These are phyloP conservation scores for Colletotrichum aenigma DNA, from an alignment of 2,329 filamentous ascomycete species.

Conservation along the genomic window DNA sequence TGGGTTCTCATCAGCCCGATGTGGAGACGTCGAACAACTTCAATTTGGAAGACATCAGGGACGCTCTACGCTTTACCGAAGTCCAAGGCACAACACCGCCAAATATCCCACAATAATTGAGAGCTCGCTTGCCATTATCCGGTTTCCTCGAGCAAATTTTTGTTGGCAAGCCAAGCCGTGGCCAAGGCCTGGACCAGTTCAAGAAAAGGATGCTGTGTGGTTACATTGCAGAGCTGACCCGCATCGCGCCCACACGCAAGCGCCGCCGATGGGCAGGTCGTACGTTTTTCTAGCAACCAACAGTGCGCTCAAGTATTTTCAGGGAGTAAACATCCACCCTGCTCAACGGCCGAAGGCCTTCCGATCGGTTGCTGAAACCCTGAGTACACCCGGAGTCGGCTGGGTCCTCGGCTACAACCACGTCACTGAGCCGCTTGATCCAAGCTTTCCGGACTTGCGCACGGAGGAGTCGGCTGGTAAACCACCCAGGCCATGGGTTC, in stretches of 20 bases:
- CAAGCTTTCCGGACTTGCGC: constrained; percentile 8
- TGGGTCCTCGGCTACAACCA: not conserved
- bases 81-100: not conserved
- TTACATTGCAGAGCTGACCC: constrained; percentile 15
- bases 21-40: constrained; percentile 9
- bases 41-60: not conserved
- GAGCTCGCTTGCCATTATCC: not conserved
- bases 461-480: not conserved
- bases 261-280: not conserved
- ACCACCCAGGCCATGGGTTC: not conserved
- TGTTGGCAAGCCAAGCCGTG: not conserved
- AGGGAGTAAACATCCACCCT: not conserved
- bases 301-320: not conserved
- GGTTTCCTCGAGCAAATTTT: not conserved
- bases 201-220: not conserved
- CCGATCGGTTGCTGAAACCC: not conserved
- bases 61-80: not conserved
- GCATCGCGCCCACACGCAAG: not conserved
- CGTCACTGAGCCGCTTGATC: constrained; percentile 5
- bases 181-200: not conserved
- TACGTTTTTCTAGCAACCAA: not conserved
- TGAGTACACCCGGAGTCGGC: not conserved
- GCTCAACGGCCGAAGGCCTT: not conserved
- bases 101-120: not conserved
- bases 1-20: not conserved